Evolutionary conservation across 805 yeast genomes (phyloP).

Genomic region (Phaffomyces thermotolerans): DNA sequence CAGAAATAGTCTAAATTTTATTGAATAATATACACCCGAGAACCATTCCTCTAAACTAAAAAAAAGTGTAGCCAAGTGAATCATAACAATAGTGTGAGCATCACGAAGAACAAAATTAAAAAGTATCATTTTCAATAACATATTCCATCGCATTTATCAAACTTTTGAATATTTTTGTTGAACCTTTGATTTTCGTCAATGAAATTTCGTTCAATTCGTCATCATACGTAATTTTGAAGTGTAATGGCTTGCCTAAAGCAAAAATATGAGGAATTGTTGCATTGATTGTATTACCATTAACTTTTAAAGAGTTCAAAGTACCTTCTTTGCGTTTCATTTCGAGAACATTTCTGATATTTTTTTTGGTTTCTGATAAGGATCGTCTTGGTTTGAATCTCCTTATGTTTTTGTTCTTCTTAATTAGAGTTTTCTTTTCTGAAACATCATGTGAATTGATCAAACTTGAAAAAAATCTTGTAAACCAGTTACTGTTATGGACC

Average conservation of each 20-base stretch:
- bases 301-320: constrained; percentile 38
- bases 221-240: constrained; percentile 37
- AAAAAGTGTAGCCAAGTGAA: too few relatives aligned
- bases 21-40: background rate
- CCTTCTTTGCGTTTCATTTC: constrained; percentile 44
- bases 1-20: background rate
- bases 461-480: constrained; percentile 31
- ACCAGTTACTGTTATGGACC: constrained; percentile 28
- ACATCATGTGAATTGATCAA: constrained; percentile 15
- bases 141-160: constrained; percentile 36
- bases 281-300: constrained; percentile 35
- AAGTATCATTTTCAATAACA: constrained; percentile 33
- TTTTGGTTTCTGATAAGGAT: constrained; percentile 17
- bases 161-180: constrained; percentile 37
- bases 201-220: constrained; percentile 33
- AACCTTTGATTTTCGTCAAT: constrained; percentile 38
- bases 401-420: constrained; percentile 3
- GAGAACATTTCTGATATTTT: constrained; percentile 31
- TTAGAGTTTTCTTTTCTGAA: constrained; percentile 5
- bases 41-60: background rate
- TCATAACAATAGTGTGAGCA: background rate
- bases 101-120: background rate
- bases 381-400: constrained; percentile 14
- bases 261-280: constrained; percentile 42
- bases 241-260: constrained; percentile 39